Percentiles rank a stretch among this genome's conserved stretches.
These are phyloP conservation scores for Umbelopsis sp. DNA, from an alignment of 371 early-diverging fungal genomes.

Conservation along the genomic window DNA sequence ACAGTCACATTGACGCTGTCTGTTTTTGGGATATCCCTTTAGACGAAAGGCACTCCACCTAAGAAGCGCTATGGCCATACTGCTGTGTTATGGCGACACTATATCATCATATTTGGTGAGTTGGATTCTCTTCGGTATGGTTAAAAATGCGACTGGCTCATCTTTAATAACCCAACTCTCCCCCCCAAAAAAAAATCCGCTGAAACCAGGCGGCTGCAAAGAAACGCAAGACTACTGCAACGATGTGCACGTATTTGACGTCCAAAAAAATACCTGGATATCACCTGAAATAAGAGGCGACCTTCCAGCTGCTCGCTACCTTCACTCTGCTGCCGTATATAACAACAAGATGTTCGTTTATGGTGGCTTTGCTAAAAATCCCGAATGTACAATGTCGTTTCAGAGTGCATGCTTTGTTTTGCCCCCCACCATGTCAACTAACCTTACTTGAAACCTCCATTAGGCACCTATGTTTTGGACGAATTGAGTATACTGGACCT, in stretches of 20 bases:
- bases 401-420: background rate
- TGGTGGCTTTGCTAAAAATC: conserved; percentile 66
- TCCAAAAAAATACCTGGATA: conserved; percentile 61
- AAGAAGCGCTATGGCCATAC: conserved; percentile 65
- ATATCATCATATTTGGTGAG: conserved; percentile 62
- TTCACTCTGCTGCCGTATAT: conserved; percentile 66
- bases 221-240: conserved; percentile 61
- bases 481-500: conserved; percentile 62
- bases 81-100: conserved; percentile 55
- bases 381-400: conserved; percentile 51
- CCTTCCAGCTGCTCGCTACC: conserved; percentile 55
- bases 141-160: conserved; percentile 1
- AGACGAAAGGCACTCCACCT: conserved; percentile 56
- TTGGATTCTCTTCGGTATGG: background rate
- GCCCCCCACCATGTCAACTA: background rate
- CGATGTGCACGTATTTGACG: conserved; percentile 66
- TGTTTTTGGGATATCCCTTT: background rate
- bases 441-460: background rate
- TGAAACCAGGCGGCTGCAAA: conserved; percentile 56
- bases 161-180: conserved; percentile 13
- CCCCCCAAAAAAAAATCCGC: background rate
- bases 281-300: conserved; percentile 61
- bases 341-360: conserved; percentile 67
- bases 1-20: conserved; percentile 19
- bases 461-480: conserved; percentile 64